Base-by-base conservation (phyloP, 192 early-diverging fungal species). In the Kappamyces sp. region DNA sequence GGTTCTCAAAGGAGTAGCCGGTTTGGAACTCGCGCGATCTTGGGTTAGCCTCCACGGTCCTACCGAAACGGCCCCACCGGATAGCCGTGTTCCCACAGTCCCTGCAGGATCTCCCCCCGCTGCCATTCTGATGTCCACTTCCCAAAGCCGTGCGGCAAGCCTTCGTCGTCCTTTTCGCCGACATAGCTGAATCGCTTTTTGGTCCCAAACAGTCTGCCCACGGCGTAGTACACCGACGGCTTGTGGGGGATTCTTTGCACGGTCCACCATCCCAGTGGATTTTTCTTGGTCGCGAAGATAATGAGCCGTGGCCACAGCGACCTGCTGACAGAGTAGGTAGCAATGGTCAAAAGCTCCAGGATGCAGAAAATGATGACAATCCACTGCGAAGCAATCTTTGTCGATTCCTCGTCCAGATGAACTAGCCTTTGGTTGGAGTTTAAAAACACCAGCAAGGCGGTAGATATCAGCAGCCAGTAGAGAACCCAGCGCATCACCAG, bases 1-100 rank as follows among this genome's bases (percentile, higher is more conserved):
- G 38, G 40, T 55, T 62, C 3, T 36, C 51, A 49, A 62, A 62
- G 5, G 50, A 23, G 43, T 41, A 53, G 0, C 61, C 61, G 12
- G 61, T 62, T 10, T 48, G 39, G 31, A 49, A 62, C 43, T 62
- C 61, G 35, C 61, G 34, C 7, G 50, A 53, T 13, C 23, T 23
- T 23, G 23, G 23, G 23, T 23, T 23, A 23, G 23, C 23, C 23
- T 23, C 23, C 23, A 23, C 23, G 23, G 23, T 23, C 23, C 23
- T 23, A 23, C 23, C 51, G 34, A 36, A 62, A 62, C 2, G 61
- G 61, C 0, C 61, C 61, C n/a, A 62, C 51, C 13, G 61, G 61
- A 4, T 37, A 36, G 4, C 61, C 61, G 33, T 62, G 47, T 55
- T 62, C 61, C 61, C 61, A 62, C n/a, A 37, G 43, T 3, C 61